Evolutionary conservation across 1,139 yeast species (phyloP).

Genomic region (Blastobotrys apis): DNA sequence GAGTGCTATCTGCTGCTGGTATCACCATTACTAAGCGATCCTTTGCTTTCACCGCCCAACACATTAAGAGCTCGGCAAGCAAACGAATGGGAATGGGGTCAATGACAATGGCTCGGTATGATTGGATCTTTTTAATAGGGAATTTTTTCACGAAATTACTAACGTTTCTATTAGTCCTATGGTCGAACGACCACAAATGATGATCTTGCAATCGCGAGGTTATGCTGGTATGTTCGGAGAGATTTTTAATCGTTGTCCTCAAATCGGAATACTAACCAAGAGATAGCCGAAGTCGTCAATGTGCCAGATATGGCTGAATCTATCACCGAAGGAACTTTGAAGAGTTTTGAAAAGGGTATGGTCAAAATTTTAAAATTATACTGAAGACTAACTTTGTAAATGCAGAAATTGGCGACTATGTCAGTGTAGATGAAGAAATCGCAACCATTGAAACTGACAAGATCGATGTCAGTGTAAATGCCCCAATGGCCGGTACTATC

Average conservation of each 20-base stretch:
- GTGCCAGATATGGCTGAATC: slow-evolving; percentile 99
- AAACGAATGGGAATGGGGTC: slow-evolving; percentile 4
- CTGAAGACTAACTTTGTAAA: slow-evolving; percentile 32
- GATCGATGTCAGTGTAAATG: slow-evolving; percentile 93
- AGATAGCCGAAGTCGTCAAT: slow-evolving; percentile 49
- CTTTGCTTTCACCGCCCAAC: slow-evolving; percentile 6
- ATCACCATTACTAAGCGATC: slow-evolving; percentile 7
- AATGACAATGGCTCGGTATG: slow-evolving; percentile 7
- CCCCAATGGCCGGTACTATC: slow-evolving; percentile 89
- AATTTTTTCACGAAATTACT: background rate
- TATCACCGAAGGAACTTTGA: slow-evolving; percentile 92
- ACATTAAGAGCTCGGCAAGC: background rate
- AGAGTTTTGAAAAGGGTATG: slow-evolving; percentile 54
- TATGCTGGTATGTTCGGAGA: slow-evolving; percentile 13
- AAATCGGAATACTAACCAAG: background rate
- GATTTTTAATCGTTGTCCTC: too few species aligned
- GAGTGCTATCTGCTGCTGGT: slow-evolving; percentile 5
- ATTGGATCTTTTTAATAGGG: background rate
- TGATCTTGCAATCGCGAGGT: slow-evolving; percentile 8
- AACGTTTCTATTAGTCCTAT: slow-evolving; percentile 8
- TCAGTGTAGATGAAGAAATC: slow-evolving; percentile 80
- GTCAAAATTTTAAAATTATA: slow-evolving; percentile 1
- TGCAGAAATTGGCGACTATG: slow-evolving; percentile 76
- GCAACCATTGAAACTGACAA: slow-evolving; percentile 99
- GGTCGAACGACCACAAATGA: slow-evolving; percentile 8